A percentile compares a stretch with the other conserved stretches of the same genome.
Conservation (phyloP, 2,329 filamentous ascomycete genomes). For the Domatiomyces globalis region DNA sequence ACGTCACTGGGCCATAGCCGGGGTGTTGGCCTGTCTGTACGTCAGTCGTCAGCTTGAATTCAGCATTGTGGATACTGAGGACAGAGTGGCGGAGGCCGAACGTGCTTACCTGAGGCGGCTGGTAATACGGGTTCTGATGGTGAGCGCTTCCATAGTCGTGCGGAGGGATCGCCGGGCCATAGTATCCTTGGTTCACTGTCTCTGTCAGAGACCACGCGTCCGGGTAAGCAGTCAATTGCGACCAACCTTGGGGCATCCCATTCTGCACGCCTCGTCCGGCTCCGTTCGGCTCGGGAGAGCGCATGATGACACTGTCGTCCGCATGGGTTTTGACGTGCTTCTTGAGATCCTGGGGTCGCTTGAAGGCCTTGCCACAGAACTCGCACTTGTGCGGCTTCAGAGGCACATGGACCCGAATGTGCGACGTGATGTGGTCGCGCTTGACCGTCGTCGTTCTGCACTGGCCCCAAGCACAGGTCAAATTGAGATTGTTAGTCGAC, state of each 20-base stretch:
- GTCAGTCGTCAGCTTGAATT: constrained; percentile 25
- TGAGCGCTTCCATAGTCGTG: constrained; percentile 18
- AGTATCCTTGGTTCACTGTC: constrained; percentile 18
- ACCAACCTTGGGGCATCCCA: constrained; percentile 16
- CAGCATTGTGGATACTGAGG: neutral
- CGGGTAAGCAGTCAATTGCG: neutral
- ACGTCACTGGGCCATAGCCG: constrained; percentile 60
- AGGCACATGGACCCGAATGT: constrained; percentile 97
- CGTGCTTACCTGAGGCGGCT: constrained; percentile 13
- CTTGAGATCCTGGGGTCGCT: constrained; percentile 96
- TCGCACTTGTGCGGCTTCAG: constrained; percentile 98
- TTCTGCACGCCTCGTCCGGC: constrained; percentile 24
- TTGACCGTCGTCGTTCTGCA: constrained; percentile 96
- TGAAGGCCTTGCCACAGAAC: constrained; percentile 97
- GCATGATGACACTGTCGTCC: constrained; percentile 69
- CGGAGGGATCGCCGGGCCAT: constrained; percentile 17
- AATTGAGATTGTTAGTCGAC: constrained; percentile 94
- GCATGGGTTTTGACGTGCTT: constrained; percentile 99
- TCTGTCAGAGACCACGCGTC: constrained; percentile 7
- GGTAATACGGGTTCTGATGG: constrained; percentile 19
- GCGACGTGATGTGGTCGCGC: constrained; percentile 96
- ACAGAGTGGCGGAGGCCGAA: constrained; percentile 1
- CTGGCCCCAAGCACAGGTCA: constrained; percentile 93
- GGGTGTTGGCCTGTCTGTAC: constrained; percentile 41
- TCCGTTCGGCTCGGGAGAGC: constrained; percentile 46